Evolutionary conservation across 208 protist species (phyloP), one percentile per base, ranked within the genome.

Genomic region (Angomonas desouzai): DNA sequence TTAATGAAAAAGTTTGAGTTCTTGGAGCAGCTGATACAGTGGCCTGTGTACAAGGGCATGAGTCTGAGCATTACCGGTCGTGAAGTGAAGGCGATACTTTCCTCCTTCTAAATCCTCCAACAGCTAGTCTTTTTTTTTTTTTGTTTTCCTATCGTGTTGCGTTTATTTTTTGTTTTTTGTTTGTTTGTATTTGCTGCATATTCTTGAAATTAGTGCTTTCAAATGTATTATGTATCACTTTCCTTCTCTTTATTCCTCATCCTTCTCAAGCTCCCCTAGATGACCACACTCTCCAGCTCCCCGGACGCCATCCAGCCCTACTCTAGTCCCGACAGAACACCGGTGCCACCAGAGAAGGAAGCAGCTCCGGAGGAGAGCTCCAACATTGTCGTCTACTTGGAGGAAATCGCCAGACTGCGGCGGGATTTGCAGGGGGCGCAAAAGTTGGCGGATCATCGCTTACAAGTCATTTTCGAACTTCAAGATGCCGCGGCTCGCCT

Each of bases 1-100:
- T 55, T 95, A 9, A 59, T 89, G 51, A 79, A 82, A 55, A 93
- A 93, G 66, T 80, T 91, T 28, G 80, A 81, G 53, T 89, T 92
- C 56, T 27, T 94, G 9, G 62, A 36, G 30, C 30, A 70, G 64
- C 56, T 94, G 48, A 67, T 92, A 0, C 49, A 47, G 28, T 91
- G 76, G 77, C 67, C 84, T 0, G 56, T 79, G 53, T 93, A 93
- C 62, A 61, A 63, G 25, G 78, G 70, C 33, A 64, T 93, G 13
- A 18, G 55, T 23, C 20, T 81, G 59, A 53, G 68, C 3, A 64
- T 91, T 22, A 63, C 66, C 7, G 70, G 80, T 13, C 18, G 48
- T 0, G 77, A 89, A 33, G 70, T 93, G 1, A 38, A 62, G 4
- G 72, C 36, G 0, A 71, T 91, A 38, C 71, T 93, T 23, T 45